Evolutionary conservation across 1,284 basidiomycete species (phyloP), one percentile per base, ranked within the genome.

Genomic region (Ustilago shanxiensis): DNA sequence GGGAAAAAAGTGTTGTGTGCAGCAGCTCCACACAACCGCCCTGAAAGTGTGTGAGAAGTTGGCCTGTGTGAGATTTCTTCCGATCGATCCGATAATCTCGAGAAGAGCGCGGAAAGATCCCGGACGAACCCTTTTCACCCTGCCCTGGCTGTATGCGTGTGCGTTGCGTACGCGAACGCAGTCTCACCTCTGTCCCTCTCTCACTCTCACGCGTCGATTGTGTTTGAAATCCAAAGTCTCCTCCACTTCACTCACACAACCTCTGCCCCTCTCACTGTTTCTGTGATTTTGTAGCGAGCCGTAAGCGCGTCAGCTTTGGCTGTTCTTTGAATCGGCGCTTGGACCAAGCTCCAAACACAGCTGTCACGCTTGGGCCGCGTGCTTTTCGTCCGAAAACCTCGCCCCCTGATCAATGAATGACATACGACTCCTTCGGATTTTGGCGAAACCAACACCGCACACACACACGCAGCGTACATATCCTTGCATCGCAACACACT

Each of bases 41-140:
- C 14, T 18, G 11, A 26, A 11, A 7, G 33, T 3, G 10, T 9
- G 31, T 35, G 52, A 28, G 20, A n/a, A 18, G 31, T 54, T 53
- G 60, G 39, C 51, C 50, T 45, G 60, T 45, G 51, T 53, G 58
- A 52, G 58, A 52, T 41, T 60, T 33, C 41, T 68, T 68, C 60
- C 60, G 62, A 70, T 70, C 60, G 47, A 49, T 20, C 35, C 53
- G 39, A 56, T 44, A 56, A 29, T 20, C 28, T 47, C 33, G 58
- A 8, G 35, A 8, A n/a, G 16, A 24, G 29, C 44, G 55, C 41
- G 66, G 59, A 68, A 68, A 68, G 60, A 62, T 68, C 55, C 59
- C 60, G 60, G 66, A 47, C 18, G 60, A 68, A 62, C 41, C 41
- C 35, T 24, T 35, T 44, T 44, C 7, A 8, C 41, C 5, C 31